phyloP scores from a whole-genome alignment of 495 filamentous ascomycete genomes.

The Penicillium cinerascens region DNA sequence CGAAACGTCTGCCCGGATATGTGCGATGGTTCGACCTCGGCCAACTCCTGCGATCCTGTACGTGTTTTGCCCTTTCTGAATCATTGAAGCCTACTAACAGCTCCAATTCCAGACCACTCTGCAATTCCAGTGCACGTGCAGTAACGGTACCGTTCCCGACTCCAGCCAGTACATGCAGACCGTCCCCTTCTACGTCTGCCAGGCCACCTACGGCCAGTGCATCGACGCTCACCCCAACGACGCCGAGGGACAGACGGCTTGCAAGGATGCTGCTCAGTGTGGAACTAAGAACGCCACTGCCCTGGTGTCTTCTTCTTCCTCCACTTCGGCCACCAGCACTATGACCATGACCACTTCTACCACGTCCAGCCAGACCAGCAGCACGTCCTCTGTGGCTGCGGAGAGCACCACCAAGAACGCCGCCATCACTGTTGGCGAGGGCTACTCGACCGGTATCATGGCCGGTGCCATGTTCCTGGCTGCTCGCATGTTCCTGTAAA shows the following conservation, averaged over 20 bases:
- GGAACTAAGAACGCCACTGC: slow-evolving; percentile 48
- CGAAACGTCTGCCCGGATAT: slow-evolving; percentile 45
- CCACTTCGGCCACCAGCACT: slow-evolving; percentile 20
- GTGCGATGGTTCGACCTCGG: slow-evolving; percentile 38
- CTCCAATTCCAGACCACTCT: slow-evolving; percentile 40
- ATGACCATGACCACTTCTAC: slow-evolving; percentile 29
- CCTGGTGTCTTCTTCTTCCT: slow-evolving; percentile 24
- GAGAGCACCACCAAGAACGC: slow-evolving; percentile 30
- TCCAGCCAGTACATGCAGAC: slow-evolving; percentile 50
- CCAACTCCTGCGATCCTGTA: slow-evolving; percentile 46
- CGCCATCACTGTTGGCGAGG: slow-evolving; percentile 34
- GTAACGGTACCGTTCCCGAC: slow-evolving; percentile 49
- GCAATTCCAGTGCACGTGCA: slow-evolving; percentile 52
- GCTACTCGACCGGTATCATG: slow-evolving; percentile 49
- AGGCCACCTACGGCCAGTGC: slow-evolving; percentile 48
- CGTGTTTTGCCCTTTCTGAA: slow-evolving; percentile 11
- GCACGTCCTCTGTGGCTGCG: slow-evolving; percentile 31
- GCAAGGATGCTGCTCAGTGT: slow-evolving; percentile 39
- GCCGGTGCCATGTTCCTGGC: slow-evolving; percentile 45
- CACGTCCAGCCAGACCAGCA: slow-evolving; percentile 19
- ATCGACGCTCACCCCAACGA: slow-evolving; percentile 43
- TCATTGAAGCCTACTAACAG: background rate
- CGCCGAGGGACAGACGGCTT: slow-evolving; percentile 41
- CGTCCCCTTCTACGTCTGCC: slow-evolving; percentile 57
- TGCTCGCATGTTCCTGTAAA: slow-evolving; percentile 50